Evolutionary conservation across 2,329 filamentous ascomycete species (phyloP).

Genomic region (Emergomyces orientalis): DNA sequence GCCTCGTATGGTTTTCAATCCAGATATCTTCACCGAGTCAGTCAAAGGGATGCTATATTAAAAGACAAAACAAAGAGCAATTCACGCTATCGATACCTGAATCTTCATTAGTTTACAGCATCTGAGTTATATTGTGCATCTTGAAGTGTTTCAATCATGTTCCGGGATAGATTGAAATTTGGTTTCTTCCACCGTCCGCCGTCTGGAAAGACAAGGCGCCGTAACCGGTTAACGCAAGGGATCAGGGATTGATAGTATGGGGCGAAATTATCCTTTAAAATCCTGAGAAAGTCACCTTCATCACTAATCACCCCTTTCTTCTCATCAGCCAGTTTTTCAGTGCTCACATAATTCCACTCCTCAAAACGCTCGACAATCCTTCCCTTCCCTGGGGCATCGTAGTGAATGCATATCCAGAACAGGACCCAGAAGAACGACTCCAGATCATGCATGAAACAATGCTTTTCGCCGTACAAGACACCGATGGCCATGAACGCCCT

Average conservation of each 20-base stretch:
- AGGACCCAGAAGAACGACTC: slow-evolving; percentile 44
- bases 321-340: not conserved
- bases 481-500: not conserved
- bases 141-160: too few species aligned
- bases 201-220: too few species aligned
- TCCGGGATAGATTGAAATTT: too few species aligned
- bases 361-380: not conserved
- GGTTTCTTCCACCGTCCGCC: too few species aligned
- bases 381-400: not conserved
- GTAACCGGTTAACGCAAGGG: not conserved
- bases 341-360: not conserved
- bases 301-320: slow-evolving; percentile 9
- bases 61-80: too few species aligned
- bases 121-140: too few species aligned
- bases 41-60: too few species aligned
- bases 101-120: too few species aligned
- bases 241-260: not conserved
- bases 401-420: slow-evolving; percentile 41
- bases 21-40: too few species aligned
- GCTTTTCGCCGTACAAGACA: slow-evolving; percentile 33
- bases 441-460: slow-evolving; percentile 42
- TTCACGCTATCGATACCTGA: too few species aligned
- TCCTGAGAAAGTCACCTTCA: not conserved
- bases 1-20: too few species aligned
- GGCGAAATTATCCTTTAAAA: not conserved